These are phyloP conservation scores for Tephrocybe rancida DNA, from an alignment of 768 basidiomycete species.

Conservation along the genomic window DNA sequence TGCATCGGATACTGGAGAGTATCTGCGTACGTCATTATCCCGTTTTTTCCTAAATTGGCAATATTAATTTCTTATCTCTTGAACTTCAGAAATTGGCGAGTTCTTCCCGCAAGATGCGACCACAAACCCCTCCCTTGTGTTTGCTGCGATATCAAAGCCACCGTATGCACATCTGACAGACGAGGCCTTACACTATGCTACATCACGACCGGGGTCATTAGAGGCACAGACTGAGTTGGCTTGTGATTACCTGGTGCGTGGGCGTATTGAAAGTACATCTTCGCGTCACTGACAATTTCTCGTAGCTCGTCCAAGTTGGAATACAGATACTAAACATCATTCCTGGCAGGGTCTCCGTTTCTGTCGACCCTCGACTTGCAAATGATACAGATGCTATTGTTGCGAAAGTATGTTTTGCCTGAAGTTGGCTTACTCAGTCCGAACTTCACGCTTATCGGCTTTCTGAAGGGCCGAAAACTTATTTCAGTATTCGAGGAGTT, in stretches of 20 bases:
- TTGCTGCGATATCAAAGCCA: constrained; percentile 32
- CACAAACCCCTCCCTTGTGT: constrained; percentile 36
- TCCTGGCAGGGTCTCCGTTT: constrained; percentile 36
- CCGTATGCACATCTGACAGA: constrained; percentile 33
- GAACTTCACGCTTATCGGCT: neutral
- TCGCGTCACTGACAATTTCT: neutral
- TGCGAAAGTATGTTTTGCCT: constrained; percentile 18
- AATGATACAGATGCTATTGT: constrained; percentile 28
- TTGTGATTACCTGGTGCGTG: constrained; percentile 32
- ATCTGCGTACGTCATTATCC: constrained; percentile 23
- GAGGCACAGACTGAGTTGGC: constrained; percentile 26
- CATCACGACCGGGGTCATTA: constrained; percentile 9
- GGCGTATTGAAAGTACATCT: no score
- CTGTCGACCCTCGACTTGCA: constrained; percentile 36
- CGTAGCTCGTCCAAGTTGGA: constrained; percentile 34
- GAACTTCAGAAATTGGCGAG: constrained; percentile 27
- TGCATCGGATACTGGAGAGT: constrained; percentile 38
- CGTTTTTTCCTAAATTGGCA: neutral
- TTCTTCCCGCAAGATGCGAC: constrained; percentile 36
- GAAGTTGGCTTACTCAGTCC: neutral
- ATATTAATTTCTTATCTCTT: neutral
- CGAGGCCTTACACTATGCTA: constrained; percentile 28
- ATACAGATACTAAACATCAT: constrained; percentile 32
- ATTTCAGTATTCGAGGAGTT: constrained; percentile 31
- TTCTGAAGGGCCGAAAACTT: constrained; percentile 23